These are phyloP conservation scores for Fusarium nodosum DNA, from an alignment of 2,329 filamentous ascomycete species.

Conservation along the genomic window DNA sequence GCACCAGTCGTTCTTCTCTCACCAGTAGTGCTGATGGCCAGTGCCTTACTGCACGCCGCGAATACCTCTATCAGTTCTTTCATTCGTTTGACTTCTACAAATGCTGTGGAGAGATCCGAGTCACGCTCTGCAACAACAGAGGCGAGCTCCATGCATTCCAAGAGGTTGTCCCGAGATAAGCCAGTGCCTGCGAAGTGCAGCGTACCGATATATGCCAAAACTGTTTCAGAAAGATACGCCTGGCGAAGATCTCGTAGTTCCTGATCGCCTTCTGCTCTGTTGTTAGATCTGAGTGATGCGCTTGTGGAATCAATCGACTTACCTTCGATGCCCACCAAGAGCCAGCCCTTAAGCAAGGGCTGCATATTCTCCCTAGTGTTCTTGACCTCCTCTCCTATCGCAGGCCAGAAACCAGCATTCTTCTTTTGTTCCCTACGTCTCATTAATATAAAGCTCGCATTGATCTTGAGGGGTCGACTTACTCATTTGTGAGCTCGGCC, in stretches of 20 bases:
- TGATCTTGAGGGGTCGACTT: conserved; percentile 49
- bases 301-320: conserved; percentile 44
- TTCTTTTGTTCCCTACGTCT: conserved; percentile 50
- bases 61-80: conserved; percentile 82
- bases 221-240: conserved; percentile 85
- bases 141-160: conserved; percentile 90
- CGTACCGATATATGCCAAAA: conserved; percentile 85
- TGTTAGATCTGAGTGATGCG: conserved; percentile 24
- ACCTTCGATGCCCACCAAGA: conserved; percentile 69
- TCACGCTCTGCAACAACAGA: conserved; percentile 78
- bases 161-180: conserved; percentile 80
- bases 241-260: conserved; percentile 77
- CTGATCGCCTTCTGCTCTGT: conserved; percentile 65
- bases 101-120: conserved; percentile 74
- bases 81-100: conserved; percentile 76
- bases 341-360: conserved; percentile 75
- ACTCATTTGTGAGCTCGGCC: conserved; percentile 67
- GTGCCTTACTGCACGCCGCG: conserved; percentile 81
- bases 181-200: conserved; percentile 83
- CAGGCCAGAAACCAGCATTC: conserved; percentile 65
- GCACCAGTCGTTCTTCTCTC: conserved; percentile 66
- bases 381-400: conserved; percentile 68
- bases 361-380: conserved; percentile 68
- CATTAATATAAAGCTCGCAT: conserved; percentile 47
- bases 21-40: conserved; percentile 67